These are phyloP conservation scores for Nothophoma quercina DNA, from an alignment of 2,329 filamentous ascomycete genomes.

Conservation along the genomic window DNA sequence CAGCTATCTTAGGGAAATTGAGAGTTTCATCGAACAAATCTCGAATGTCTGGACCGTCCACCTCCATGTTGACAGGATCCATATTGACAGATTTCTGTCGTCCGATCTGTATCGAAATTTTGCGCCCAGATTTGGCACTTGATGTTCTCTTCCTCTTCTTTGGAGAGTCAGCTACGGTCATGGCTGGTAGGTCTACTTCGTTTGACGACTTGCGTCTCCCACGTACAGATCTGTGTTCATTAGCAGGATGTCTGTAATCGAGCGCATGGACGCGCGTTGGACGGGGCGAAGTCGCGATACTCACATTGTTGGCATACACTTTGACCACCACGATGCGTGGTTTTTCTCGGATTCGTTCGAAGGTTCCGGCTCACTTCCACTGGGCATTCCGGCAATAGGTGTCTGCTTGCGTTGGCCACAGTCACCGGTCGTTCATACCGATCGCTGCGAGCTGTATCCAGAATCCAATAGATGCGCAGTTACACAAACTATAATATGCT, in stretches of 20 bases:
- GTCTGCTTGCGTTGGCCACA: too few relatives aligned
- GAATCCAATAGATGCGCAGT: slow-evolving; percentile 5
- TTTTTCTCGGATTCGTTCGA: slow-evolving; percentile 37
- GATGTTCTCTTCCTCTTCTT: slow-evolving; percentile 45
- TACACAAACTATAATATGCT: slow-evolving; percentile 13
- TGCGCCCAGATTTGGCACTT: slow-evolving; percentile 27
- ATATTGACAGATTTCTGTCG: slow-evolving; percentile 11
- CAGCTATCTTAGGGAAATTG: not conserved
- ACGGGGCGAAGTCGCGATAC: slow-evolving; percentile 5
- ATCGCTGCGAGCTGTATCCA: not conserved
- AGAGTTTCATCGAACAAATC: slow-evolving; percentile 19
- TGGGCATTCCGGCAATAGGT: slow-evolving; percentile 46
- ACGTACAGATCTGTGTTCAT: slow-evolving; percentile 41
- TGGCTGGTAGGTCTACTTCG: slow-evolving; percentile 32
- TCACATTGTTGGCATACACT: slow-evolving; percentile 43
- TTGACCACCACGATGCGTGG: slow-evolving; percentile 34
- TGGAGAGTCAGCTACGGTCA: slow-evolving; percentile 41
- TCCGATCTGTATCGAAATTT: too few relatives aligned
- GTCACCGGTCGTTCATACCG: slow-evolving; percentile 37
- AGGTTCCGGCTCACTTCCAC: slow-evolving; percentile 36
- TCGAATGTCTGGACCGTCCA: too few relatives aligned
- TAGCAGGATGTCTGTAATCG: slow-evolving; percentile 1
- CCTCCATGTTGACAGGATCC: not conserved
- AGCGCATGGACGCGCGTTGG: not conserved
- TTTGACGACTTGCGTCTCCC: slow-evolving; percentile 33